These are phyloP conservation scores for Ophiocordyceps camponoti-rufipedis DNA, from an alignment of 2,329 filamentous ascomycete genomes.

Conservation along the genomic window DNA sequence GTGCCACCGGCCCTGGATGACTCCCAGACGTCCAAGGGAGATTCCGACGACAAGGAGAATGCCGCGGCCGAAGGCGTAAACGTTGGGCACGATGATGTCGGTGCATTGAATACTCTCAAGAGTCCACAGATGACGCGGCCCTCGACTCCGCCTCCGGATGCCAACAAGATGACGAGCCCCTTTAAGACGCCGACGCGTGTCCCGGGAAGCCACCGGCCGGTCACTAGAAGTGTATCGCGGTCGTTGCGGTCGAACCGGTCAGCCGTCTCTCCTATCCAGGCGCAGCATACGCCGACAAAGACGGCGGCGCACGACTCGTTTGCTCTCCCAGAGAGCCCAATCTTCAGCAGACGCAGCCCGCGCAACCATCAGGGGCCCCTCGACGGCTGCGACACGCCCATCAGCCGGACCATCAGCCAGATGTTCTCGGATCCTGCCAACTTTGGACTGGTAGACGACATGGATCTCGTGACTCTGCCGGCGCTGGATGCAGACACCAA, in stretches of 20 bases:
- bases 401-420: slow-evolving; percentile 44
- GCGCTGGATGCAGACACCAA: slow-evolving; percentile 15
- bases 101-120: slow-evolving; percentile 48
- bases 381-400: slow-evolving; percentile 32
- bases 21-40: slow-evolving; percentile 15
- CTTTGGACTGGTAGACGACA: slow-evolving; percentile 21
- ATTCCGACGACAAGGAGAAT: slow-evolving; percentile 24
- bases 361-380: slow-evolving; percentile 19
- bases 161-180: slow-evolving; percentile 17
- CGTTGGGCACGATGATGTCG: slow-evolving; percentile 18
- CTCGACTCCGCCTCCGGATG: slow-evolving; percentile 34
- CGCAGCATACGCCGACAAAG: slow-evolving; percentile 30
- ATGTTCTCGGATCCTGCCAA: slow-evolving; percentile 39
- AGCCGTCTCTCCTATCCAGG: slow-evolving; percentile 23
- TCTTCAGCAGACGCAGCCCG: slow-evolving; percentile 24
- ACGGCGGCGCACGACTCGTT: slow-evolving; percentile 18
- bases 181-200: slow-evolving; percentile 47
- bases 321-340: slow-evolving; percentile 11
- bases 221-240: slow-evolving; percentile 40
- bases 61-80: slow-evolving; percentile 7
- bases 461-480: slow-evolving; percentile 23
- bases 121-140: slow-evolving; percentile 26
- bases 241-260: slow-evolving; percentile 31
- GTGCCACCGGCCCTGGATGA: slow-evolving; percentile 18
- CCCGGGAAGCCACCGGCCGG: slow-evolving; percentile 41